Conservation (phyloP, 1,284 basidiomycete genomes). For the Gomphus bonarii region DNA sequence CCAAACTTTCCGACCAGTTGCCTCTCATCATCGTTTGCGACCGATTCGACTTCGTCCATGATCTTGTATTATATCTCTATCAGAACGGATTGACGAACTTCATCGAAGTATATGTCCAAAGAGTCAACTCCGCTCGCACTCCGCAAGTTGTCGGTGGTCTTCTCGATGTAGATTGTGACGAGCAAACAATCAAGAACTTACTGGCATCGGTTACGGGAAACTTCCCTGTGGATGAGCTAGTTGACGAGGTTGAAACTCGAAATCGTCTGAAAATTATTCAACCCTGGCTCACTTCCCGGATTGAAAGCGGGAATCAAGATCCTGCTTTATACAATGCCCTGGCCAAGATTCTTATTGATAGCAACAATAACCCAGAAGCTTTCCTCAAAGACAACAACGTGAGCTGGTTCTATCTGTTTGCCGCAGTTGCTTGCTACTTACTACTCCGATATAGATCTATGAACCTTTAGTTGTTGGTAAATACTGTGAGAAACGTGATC, state of each 20-base stretch:
- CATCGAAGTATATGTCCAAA: conserved; percentile 98
- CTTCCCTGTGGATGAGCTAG: conserved; percentile 97
- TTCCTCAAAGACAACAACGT: conserved; percentile 99
- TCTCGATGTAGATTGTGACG: conserved; percentile 97
- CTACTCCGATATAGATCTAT: conserved; percentile 53
- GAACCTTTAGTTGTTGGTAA: conserved; percentile 96
- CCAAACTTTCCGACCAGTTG: conserved; percentile 92
- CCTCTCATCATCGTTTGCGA: conserved; percentile 99
- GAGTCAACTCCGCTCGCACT: conserved; percentile 94
- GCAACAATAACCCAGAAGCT: conserved; percentile 94
- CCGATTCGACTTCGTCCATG: conserved; percentile 99
- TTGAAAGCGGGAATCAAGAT: conserved; percentile 89
- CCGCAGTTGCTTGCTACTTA: neutral
- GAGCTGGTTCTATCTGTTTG: conserved; percentile 19
- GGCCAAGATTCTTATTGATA: conserved; percentile 98
- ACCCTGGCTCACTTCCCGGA: conserved; percentile 92
- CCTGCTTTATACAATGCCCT: conserved; percentile 92
- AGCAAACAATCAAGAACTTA: conserved; percentile 90
- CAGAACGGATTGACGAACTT: conserved; percentile 96
- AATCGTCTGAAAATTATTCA: conserved; percentile 96
- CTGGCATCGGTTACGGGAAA: conserved; percentile 92
- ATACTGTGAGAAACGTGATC: conserved; percentile 98
- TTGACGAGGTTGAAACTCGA: conserved; percentile 93
- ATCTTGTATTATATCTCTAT: conserved; percentile 97
- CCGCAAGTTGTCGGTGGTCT: conserved; percentile 98